A percentile compares a stretch with the other conserved stretches of the same genome.
These are phyloP conservation scores for Corymbia maculata DNA, from an alignment of 345 rosid genomes.

Conservation along the genomic window DNA sequence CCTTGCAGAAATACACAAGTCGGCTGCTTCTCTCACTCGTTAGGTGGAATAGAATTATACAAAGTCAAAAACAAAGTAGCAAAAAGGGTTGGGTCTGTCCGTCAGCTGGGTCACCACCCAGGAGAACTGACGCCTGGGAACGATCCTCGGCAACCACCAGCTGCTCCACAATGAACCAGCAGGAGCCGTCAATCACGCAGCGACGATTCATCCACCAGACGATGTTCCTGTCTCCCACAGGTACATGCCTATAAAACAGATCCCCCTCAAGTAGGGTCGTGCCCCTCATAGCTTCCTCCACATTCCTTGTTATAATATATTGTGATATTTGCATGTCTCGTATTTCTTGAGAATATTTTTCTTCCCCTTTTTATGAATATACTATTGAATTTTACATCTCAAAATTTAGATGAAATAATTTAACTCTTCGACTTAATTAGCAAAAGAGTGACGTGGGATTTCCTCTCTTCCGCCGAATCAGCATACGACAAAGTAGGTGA, in stretches of 20 bases:
- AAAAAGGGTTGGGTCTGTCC: not conserved
- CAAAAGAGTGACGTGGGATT: not conserved
- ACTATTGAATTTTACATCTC: too few species aligned
- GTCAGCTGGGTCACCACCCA: constrained; percentile 1
- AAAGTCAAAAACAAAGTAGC: not conserved
- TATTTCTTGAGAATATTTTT: too few species aligned
- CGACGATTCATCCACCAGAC: not conserved
- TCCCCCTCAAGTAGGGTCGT: constrained; percentile 1
- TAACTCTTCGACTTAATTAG: not conserved
- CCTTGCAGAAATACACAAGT: too few species aligned
- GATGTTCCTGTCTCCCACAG: not conserved
- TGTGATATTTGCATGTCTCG: too few species aligned
- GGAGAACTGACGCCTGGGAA: not conserved
- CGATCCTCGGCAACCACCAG: not conserved
- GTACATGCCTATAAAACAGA: not conserved
- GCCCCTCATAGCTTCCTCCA: rapidly evolving
- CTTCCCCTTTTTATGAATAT: too few species aligned
- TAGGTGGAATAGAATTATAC: too few species aligned
- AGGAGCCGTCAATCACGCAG: not conserved
- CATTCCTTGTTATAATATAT: too few species aligned
- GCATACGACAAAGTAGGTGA: too few species aligned
- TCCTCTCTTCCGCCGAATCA: not conserved
- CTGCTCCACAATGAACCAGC: not conserved
- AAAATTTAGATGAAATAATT: too few species aligned
- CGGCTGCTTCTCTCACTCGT: too few species aligned